Base-by-base conservation (phyloP, 2,329 filamentous ascomycete species). In the Ascochyta koolunga region DNA sequence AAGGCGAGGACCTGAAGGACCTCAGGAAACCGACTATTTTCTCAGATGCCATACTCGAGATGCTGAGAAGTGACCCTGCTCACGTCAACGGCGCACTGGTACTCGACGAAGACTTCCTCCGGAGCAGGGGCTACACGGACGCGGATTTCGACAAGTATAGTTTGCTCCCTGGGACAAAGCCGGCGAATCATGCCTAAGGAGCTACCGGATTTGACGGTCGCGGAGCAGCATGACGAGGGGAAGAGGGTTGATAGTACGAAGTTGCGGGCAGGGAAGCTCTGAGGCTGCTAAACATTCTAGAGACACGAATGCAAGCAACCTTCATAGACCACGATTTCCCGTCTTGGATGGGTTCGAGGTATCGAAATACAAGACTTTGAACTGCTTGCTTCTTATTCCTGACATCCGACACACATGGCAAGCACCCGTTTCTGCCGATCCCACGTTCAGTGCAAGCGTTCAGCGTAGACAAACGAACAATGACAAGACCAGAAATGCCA, bases 161-260 rank as follows among this genome's bases (percentile, higher is more conserved):
- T 29, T 72, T 93, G n/a, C 79, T 93, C 0, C 77, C 82, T 0
- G 89, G 88, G 1, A 65, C 82, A 0, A 76, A 52, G 1, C 90
- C 91, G 91, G 51, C 79, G 91, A 18, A 96, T 96, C 59, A 93
- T 96, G 89, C 91, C 91, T 0, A 77, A 71, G 0, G 71, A 79
- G 52, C 79, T 95, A 56, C 91, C 91, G 0, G 83, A 88, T 58
- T 67, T 96, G 62, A 83, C 80, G 2, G 90, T 96, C 4, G 82
- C 79, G 7, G 91, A 95, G 76, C 89, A 96, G 74, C 85, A 88
- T 55, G 91, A 96, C 66, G 90, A 96, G 72, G 90, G 91, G 0
- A 82, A 79, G 65, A 81, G 87, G 50, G 80, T 88, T 66, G 87
- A 93, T 70, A 95, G 89, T 72, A 79, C 65, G 5, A 67, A 68